Evolutionary conservation across 73 alveolate species (phyloP).

Genomic region (Paramecium primaurelia): DNA sequence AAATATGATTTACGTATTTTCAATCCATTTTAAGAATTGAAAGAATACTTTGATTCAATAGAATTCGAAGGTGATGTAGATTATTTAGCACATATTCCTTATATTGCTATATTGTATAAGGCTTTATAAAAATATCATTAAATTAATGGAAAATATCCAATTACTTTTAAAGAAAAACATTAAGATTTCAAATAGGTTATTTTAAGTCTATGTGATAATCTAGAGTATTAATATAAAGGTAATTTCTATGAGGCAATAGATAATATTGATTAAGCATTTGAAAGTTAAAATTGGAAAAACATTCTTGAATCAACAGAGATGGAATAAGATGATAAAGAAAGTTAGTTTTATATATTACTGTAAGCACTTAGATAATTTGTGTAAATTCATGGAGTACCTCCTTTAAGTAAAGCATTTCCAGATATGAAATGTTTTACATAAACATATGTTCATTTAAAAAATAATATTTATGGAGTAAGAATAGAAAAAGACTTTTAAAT

Average conservation of each 20-base stretch:
- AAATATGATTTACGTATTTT: conserved; percentile 74
- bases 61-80: conserved; percentile 53
- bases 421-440: conserved; percentile 85
- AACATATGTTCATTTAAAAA: neutral
- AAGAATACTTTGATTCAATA: conserved; percentile 60
- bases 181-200: conserved; percentile 66
- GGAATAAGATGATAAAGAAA: conserved; percentile 39
- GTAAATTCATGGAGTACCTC: conserved; percentile 77
- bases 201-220: conserved; percentile 68
- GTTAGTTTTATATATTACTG: conserved; percentile 48
- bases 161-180: conserved; percentile 53
- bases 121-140: conserved; percentile 65
- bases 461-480: neutral
- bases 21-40: neutral
- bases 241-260: conserved; percentile 90
- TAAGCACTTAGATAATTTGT: conserved; percentile 80
- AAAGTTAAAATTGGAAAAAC: conserved; percentile 42
- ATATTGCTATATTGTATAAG: conserved; percentile 78
- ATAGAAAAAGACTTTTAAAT: neutral
- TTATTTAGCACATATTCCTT: conserved; percentile 87
- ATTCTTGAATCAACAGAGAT: conserved; percentile 46
- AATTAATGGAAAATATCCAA: neutral
- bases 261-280: conserved; percentile 72
- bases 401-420: conserved; percentile 91
- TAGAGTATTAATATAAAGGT: conserved; percentile 61